Evolutionary conservation across 768 basidiomycete species (phyloP), one percentile per base, ranked within the genome.

Genomic region (Tulasnella sp.): DNA sequence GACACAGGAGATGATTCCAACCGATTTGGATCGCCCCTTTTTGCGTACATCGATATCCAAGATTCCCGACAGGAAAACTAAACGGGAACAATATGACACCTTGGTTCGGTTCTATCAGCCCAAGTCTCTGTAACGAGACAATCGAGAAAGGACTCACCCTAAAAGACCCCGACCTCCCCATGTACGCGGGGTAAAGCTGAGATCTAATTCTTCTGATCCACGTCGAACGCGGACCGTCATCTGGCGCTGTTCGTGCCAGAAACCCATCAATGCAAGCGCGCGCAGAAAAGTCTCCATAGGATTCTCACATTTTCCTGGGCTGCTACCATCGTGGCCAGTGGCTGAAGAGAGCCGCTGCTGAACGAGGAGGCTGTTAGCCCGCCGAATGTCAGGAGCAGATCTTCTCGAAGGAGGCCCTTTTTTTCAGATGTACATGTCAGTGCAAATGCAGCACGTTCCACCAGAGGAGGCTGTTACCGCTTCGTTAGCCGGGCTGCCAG

Each of bases 91-190:
- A 85, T 85, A 81, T 85, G 84, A 81, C 85, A 85, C 48, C 82
- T n/a, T 82, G 40, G 34, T 68, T 24, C 27, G 39, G 21, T 19
- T 31, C 24, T 40, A 21, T 34, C 6, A 71, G 58, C 9, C 12
- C 19, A 3, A 36, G 24, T 0, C 1, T 31, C 34, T 24, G 27
- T 39, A 42, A 14, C 18, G 34, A 71, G 24, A 36, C 75, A n/a
- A 39, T 21, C 52, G 40, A 76, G 34, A 31, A 71, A n/a, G n/a
- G 24, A 84, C 91, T 82, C 81, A 94, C 92, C 96, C 96, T 62
- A 98, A 86, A 84, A 92, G 87, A 12, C 96, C 96, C 80, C 94
- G 87, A 14, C 96, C 96, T 81, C 94, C 95, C 96, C 96, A 98
- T 79, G 88, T 89, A 74, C 90, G 85, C 8, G 95, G 94, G 3